Evolutionary conservation across 2,329 filamentous ascomycete genomes (phyloP).

Genomic region (Daldinia sp.): DNA sequence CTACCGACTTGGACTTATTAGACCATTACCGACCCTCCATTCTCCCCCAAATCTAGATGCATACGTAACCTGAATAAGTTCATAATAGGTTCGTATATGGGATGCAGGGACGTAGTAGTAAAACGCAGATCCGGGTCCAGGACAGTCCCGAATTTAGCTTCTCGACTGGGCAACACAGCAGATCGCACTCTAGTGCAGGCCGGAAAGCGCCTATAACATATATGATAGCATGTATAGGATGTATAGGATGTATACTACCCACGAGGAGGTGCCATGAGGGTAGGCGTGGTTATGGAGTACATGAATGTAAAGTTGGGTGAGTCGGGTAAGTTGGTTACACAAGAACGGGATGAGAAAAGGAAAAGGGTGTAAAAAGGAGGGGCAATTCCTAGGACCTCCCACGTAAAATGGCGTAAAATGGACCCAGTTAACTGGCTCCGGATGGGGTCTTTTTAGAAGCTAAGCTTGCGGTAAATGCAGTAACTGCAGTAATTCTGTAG

Average conservation of each 20-base stretch:
- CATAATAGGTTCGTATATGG: conserved; percentile 2
- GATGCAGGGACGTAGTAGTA: conserved; percentile 30
- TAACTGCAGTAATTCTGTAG: no score
- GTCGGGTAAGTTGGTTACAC: conserved; percentile 27
- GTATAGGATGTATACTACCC: neutral
- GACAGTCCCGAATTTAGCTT: neutral
- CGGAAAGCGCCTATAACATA: conserved; percentile 39
- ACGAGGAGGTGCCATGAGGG: no score
- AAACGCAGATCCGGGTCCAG: conserved; percentile 26
- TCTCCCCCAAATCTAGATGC: conserved; percentile 16
- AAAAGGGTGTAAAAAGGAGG: conserved; percentile 10
- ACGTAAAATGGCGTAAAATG: conserved; percentile 11
- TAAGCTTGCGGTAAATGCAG: conserved; percentile 2
- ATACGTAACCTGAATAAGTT: conserved; percentile 17
- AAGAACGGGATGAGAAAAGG: conserved; percentile 9
- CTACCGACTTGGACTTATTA: neutral
- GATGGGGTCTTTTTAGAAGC: conserved; percentile 22
- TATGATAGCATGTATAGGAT: conserved; percentile 12
- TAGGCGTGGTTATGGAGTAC: no score
- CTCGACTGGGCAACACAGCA: conserved; percentile 5
- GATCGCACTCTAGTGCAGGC: conserved; percentile 25
- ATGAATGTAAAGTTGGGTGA: no score
- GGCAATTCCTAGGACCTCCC: conserved; percentile 27
- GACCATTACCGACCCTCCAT: conserved; percentile 24
- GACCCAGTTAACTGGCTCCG: conserved; percentile 25